Conservation (phyloP, 1,284 basidiomycete species). For the Taiwanofungus camphoratus region DNA sequence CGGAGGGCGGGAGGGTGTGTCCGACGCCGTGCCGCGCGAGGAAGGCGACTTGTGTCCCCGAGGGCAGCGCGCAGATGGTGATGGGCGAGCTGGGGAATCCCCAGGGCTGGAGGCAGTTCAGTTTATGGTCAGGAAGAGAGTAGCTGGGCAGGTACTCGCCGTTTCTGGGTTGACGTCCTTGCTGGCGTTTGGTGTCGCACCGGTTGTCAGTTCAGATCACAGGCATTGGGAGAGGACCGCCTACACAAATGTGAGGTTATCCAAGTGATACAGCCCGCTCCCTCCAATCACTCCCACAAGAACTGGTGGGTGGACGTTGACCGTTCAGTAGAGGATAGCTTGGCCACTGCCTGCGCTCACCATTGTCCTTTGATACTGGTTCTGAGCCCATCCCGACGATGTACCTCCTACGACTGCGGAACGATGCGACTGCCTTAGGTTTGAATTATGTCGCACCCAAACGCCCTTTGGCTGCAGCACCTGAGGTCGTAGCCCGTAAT, state of each 20-base stretch:
- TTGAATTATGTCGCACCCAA: too few relatives aligned
- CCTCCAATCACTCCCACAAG: constrained; percentile 83
- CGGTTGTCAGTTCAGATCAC: not conserved
- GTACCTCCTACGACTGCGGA: too few relatives aligned
- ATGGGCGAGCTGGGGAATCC: constrained; percentile 90
- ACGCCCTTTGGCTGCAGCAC: too few relatives aligned
- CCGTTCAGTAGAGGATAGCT: not conserved
- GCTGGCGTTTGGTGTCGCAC: constrained; percentile 32
- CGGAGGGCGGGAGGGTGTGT: constrained; percentile 73
- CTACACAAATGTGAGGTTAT: constrained; percentile 81
- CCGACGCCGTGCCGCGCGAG: constrained; percentile 83
- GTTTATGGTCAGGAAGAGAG: constrained; percentile 1
- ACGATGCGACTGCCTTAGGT: too few relatives aligned
- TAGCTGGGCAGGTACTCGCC: constrained; percentile 32
- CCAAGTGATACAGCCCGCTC: constrained; percentile 83
- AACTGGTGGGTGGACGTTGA: constrained; percentile 36
- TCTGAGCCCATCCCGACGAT: too few relatives aligned
- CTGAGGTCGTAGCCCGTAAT: too few relatives aligned
- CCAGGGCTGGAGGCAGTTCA: constrained; percentile 70
- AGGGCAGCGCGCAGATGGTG: constrained; percentile 77
- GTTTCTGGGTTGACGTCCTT: constrained; percentile 68
- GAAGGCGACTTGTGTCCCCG: constrained; percentile 82
- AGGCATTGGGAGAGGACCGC: constrained; percentile 23
- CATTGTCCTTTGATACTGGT: too few relatives aligned
- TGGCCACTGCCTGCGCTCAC: too few relatives aligned